Evolutionary conservation across 1,139 yeast genomes (phyloP), one percentile per base, ranked within the genome.

Genomic region (Wickerhamiella infanticola): DNA sequence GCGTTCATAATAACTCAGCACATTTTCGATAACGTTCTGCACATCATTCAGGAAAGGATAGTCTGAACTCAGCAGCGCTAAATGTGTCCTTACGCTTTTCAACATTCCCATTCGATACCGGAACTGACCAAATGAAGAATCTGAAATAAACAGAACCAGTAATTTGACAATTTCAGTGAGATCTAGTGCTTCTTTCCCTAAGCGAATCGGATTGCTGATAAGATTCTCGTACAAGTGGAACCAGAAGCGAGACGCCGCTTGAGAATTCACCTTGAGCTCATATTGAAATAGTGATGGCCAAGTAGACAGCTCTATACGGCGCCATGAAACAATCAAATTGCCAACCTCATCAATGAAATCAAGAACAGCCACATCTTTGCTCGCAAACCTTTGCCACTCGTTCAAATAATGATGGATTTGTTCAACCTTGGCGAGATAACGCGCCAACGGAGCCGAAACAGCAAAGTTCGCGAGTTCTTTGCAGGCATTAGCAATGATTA

Each of bases 321-420:
- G 76, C 98, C 98, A 93, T 0, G 81, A 72, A 2, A 93, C 88
- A 54, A 93, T 83, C 48, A 86, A 65, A 0, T 64, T 58, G 0
- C 94, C 77, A 40, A 85, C 62, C 23, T 72, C 71, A 41, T 75
- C 78, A 51, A 79, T 73, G 45, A 74, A 72, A 0, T 57, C 57
- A 37, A 67, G 67, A 48, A 90, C 65, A 1, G 94, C 74, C 1
- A 82, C 90, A 45, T 81, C 80, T 3, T 77, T 70, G 37, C 88
- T 79, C 0, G 98, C 95, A 63, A 83, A 86, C 53, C 83, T 81
- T 60, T 90, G 93, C 97, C 98, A 93, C 61, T 90, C 97, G 25
- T 81, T 73, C 51, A 88, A 69, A 56, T 75, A 77, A 0, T 85
- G 81, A 57, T 83, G 83, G 33, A 88, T 75, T 58, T 84, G 95